phyloP scores from a whole-genome alignment of 2,329 filamentous ascomycete genomes.

The Ampelomyces quisqualis region DNA sequence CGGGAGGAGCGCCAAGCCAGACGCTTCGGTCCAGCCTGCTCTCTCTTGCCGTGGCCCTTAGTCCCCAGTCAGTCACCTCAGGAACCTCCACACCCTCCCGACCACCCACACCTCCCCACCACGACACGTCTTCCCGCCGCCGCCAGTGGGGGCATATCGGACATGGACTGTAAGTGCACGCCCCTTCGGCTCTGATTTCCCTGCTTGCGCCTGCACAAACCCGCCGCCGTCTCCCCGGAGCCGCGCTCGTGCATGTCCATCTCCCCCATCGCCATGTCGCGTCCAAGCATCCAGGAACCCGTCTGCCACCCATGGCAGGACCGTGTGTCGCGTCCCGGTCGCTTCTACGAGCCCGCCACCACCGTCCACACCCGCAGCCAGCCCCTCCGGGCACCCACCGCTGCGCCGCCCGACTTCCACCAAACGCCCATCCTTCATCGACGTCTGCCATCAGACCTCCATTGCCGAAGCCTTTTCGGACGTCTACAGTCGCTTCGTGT shows the following conservation, averaged over 20 bases:
- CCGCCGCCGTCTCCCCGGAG: constrained; percentile 16
- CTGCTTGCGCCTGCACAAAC: constrained; percentile 16
- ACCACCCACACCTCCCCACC: constrained; percentile 36
- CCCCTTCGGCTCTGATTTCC: constrained; percentile 37
- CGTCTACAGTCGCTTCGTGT: constrained; percentile 35
- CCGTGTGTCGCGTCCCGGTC: constrained; percentile 14
- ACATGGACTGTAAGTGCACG: constrained; percentile 61
- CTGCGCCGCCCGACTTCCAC: constrained; percentile 29
- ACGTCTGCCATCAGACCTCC: constrained; percentile 45
- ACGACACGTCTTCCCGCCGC: constrained; percentile 28
- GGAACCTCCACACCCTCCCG: constrained; percentile 29
- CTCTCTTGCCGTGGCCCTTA: constrained; percentile 6
- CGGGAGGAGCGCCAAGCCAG: constrained; percentile 12
- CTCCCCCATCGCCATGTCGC: constrained; percentile 37
- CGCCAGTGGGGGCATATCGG: constrained; percentile 50
- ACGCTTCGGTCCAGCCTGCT: constrained; percentile 2
- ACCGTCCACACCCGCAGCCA: constrained; percentile 15
- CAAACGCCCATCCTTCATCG: constrained; percentile 37
- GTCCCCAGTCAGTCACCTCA: constrained; percentile 17
- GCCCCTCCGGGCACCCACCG: constrained; percentile 22
- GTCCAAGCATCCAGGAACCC: constrained; percentile 33
- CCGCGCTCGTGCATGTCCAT: constrained; percentile 37
- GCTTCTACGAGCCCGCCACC: constrained; percentile 15
- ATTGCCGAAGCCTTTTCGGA: constrained; percentile 29
- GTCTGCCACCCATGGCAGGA: constrained; percentile 16